Base-by-base conservation (phyloP, 352 stramenopile genomes). In the Globisporangium lucens region DNA sequence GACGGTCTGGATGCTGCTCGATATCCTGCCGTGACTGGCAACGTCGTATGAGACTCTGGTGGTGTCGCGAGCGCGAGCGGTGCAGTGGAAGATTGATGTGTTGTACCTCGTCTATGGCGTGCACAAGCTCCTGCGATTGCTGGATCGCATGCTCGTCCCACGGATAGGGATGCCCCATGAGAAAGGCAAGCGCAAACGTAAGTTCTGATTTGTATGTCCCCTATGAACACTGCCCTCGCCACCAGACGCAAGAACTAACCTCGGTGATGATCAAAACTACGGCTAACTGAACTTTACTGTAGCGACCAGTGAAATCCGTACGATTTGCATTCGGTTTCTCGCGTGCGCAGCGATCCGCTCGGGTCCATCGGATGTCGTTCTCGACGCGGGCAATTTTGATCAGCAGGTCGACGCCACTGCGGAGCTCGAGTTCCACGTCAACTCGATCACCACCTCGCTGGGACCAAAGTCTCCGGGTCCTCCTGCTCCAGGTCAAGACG, bases 41-140 rank as follows among this genome's bases (percentile, higher is more conserved):
- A 72, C 77, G 8, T 61, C 79, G 7, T 92, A 92, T 43, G 81
- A 87, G 43, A 66, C 41, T 3, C 67, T 91, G 8, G 66, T 76
- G 0, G 72, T 88, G 1, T 89, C 83, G 4, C 75, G 81, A 35
- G 66, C 76, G 12, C 75, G 82, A 12, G 17, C 68, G 29, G 57
- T 47, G 2, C 83, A 93, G 61, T 93, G 81, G 81, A 93, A 91
- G 49, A 91, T 90, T 47, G 85, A 93, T 35, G 71, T 89, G 52
- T 29, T 93, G 30, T 90, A 91, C 68, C 73, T 93, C 13, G 76
- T 93, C 2, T 83, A 75, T 53, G 85, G 81, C 2, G 67, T 85
- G 5, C 75, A 90, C 58, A 79, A 76, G 29, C 49, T 89, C 3
- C 61, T 90, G 24, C 74, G 71, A 13, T 49, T 86, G 12, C 64